Conservation (phyloP, 306 rosid species). For the Erythrophleum fordii region DNA sequence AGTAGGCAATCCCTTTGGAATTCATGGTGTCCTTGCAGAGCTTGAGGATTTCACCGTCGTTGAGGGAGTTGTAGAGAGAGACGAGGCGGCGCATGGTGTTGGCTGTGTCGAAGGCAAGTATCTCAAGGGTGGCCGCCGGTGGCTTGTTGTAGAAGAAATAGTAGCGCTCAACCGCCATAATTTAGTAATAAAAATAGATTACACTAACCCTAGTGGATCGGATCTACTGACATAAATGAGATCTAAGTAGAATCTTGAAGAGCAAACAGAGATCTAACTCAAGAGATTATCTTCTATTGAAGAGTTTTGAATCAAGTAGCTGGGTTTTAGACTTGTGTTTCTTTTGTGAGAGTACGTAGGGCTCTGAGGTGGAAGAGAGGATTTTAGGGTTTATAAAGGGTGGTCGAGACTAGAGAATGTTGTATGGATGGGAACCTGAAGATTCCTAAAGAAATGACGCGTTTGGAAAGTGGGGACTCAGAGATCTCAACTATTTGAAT, state of each 20-base stretch:
- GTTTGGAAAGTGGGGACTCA: conserved; percentile 5
- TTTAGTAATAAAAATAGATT: no score
- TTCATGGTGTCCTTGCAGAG: conserved; percentile 42
- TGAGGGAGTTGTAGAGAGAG: conserved; percentile 61
- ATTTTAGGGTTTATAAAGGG: not conserved
- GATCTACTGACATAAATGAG: not conserved
- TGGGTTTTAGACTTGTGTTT: not conserved
- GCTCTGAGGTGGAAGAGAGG: not conserved
- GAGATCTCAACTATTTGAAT: not conserved
- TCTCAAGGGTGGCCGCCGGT: conserved; percentile 46
- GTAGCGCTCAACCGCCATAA: conserved; percentile 44
- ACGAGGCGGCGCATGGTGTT: conserved; percentile 66
- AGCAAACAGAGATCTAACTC: not conserved
- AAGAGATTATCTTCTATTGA: not conserved
- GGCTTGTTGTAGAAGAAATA: conserved; percentile 44
- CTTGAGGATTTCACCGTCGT: conserved; percentile 48
- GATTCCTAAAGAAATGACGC: not conserved
- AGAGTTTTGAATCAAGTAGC: no score
- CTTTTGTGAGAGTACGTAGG: not conserved
- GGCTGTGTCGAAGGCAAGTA: conserved; percentile 70
- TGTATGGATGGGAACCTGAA: not conserved
- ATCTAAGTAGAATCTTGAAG: no score
- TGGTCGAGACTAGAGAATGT: not conserved
- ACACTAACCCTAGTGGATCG: no score
- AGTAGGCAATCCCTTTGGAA: conserved; percentile 51